Percentiles rank a stretch among this genome's conserved stretches.
Evolutionary conservation across 305 asterid genomes (phyloP).

Genomic region (Fraxinus xanthoxyloides): DNA sequence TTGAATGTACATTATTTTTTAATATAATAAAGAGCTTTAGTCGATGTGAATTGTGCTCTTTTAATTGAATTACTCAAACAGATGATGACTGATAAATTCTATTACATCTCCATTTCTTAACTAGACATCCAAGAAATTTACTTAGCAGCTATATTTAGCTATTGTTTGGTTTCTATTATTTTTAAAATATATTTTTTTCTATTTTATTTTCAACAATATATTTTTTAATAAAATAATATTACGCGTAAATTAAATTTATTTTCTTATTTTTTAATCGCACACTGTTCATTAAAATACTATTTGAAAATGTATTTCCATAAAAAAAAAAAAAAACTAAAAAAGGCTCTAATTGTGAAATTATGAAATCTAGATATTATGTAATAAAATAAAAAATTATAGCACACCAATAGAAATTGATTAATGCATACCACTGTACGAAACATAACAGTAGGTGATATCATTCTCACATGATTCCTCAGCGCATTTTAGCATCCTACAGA

Average conservation of each 20-base stretch:
- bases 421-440: background rate
- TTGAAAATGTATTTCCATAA: too few species aligned
- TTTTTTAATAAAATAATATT: too few species aligned
- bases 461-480: constrained; percentile 22
- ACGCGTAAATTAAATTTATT: too few species aligned
- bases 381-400: too few species aligned
- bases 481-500: constrained; percentile 29
- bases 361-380: background rate
- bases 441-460: background rate
- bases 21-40: background rate
- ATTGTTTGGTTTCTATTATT: too few species aligned
- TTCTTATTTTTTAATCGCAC: too few species aligned
- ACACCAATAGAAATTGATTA: background rate
- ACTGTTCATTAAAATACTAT: too few species aligned
- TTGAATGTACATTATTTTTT: background rate
- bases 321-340: too few species aligned
- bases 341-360: background rate
- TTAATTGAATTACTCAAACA: too few species aligned
- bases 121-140: background rate
- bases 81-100: too few species aligned
- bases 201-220: too few species aligned
- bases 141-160: background rate
- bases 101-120: background rate
- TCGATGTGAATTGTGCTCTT: background rate
- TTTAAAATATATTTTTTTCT: too few species aligned